Conservation (phyloP, 768 basidiomycete genomes). For the Leccinum arenicola region DNA sequence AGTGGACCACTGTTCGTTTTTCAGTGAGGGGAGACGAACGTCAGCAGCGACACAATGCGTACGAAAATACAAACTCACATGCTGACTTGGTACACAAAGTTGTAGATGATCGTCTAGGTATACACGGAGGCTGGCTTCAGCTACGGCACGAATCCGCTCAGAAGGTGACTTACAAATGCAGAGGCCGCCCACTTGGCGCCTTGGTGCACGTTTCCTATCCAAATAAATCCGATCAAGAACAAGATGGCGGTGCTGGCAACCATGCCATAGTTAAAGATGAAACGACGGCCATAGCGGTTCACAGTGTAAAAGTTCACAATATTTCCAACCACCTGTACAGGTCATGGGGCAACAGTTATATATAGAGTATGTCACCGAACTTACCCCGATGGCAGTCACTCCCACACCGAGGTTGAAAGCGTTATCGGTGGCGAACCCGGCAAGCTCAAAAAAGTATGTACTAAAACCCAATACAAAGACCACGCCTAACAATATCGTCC, state of each 20-base stretch:
- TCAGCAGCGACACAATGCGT: neutral
- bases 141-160: neutral
- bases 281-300: neutral
- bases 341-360: neutral
- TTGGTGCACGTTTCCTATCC: slow-evolving; percentile 15
- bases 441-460: slow-evolving; percentile 37
- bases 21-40: neutral
- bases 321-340: slow-evolving; percentile 24
- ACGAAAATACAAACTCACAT: slow-evolving; percentile 15
- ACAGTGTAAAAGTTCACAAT: neutral
- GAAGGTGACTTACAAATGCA: slow-evolving; percentile 17
- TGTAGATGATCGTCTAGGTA: slow-evolving; percentile 28
- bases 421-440: slow-evolving; percentile 27
- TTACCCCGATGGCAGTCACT: slow-evolving; percentile 27
- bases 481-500: slow-evolving; percentile 14
- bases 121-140: neutral
- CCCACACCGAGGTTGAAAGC: slow-evolving; percentile 34
- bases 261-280: slow-evolving; percentile 14
- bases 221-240: slow-evolving; percentile 28
- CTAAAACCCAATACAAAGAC: slow-evolving; percentile 29
- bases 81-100: slow-evolving; percentile 27
- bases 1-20: slow-evolving; percentile 23
- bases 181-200: slow-evolving; percentile 22
- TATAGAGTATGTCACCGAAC: neutral
- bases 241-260: slow-evolving; percentile 19